A percentile compares a stretch with the other conserved stretches of the same genome.
These are phyloP conservation scores for Rubia yunnanensis DNA, from an alignment of 257 asterid genomes.

Conservation along the genomic window DNA sequence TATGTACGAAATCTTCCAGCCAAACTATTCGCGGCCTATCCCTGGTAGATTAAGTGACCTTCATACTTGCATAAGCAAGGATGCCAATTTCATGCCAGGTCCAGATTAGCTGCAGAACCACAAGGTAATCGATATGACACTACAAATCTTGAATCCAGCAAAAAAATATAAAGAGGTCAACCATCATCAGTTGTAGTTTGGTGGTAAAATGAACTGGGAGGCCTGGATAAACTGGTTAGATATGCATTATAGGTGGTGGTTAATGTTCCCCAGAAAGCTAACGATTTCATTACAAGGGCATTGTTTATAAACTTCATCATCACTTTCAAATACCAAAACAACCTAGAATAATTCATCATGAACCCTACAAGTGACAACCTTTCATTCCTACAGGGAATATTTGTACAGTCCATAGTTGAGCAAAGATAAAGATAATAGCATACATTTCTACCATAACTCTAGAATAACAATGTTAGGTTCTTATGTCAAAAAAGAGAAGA, in stretches of 20 bases:
- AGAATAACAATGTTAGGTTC: no score
- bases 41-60: not conserved
- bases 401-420: not conserved
- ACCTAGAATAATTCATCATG: not conserved
- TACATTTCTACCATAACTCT: not conserved
- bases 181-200: not conserved
- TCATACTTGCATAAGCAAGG: not conserved
- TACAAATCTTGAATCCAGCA: not conserved
- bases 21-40: not conserved
- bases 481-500: not conserved
- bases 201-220: not conserved
- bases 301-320: not conserved
- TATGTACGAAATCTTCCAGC: not conserved
- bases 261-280: not conserved
- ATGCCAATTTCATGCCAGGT: not conserved
- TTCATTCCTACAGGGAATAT: not conserved
- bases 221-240: not conserved
- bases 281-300: not conserved
- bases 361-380: not conserved
- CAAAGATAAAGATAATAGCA: not conserved
- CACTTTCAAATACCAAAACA: not conserved
- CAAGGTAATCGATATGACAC: not conserved
- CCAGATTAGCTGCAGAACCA: not conserved
- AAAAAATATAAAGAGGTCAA: not conserved
- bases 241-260: not conserved